These are phyloP conservation scores for Hypoxylon lenormandii DNA, from an alignment of 495 filamentous ascomycete genomes.

Conservation along the genomic window DNA sequence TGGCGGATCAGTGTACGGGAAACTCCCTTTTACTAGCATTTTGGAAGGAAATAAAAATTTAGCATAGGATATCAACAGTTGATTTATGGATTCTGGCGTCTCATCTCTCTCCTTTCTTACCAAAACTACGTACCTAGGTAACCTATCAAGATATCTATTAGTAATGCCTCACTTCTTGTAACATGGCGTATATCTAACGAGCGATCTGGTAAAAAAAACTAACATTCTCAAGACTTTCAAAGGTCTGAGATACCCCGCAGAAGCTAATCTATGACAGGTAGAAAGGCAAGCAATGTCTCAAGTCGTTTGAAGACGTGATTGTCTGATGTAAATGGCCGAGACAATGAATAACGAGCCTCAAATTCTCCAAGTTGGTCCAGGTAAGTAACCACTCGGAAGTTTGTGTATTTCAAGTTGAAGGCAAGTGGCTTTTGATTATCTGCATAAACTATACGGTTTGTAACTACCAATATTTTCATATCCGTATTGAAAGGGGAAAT, in stretches of 20 bases:
- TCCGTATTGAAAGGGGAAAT: too few species aligned
- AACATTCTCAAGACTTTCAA: conserved; percentile 6
- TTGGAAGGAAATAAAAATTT: conserved; percentile 17
- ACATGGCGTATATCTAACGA: too few species aligned
- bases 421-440: too few species aligned
- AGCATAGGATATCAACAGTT: conserved; percentile 21
- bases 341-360: conserved; percentile 27
- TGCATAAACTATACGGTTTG: too few species aligned
- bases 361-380: background rate
- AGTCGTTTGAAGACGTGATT: conserved; percentile 8
- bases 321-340: conserved; percentile 42
- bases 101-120: background rate
- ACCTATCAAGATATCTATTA: background rate
- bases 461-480: too few species aligned
- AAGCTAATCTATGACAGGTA: conserved; percentile 22
- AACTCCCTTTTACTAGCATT: conserved; percentile 25
- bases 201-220: conserved; percentile 8
- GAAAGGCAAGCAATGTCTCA: conserved; percentile 29
- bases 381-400: background rate
- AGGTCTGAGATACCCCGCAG: conserved; percentile 20
- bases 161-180: too few species aligned
- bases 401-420: background rate
- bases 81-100: background rate
- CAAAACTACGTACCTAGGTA: background rate
- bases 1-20: conserved; percentile 4